These are phyloP conservation scores for Paraleonurus japonicus DNA, from an alignment of 257 asterid species.

Conservation along the genomic window DNA sequence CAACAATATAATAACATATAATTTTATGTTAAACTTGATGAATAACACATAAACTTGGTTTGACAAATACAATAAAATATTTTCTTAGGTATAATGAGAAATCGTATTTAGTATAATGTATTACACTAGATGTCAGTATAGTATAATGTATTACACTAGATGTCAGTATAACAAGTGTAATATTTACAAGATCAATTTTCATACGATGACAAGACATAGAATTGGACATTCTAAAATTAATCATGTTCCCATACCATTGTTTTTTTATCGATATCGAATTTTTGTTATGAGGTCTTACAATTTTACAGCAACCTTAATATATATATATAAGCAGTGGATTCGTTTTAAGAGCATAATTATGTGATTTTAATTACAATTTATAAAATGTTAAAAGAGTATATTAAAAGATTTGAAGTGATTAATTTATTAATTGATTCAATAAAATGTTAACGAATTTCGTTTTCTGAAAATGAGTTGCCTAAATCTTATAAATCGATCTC, in stretches of 20 bases:
- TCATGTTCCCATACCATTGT: neutral
- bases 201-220: no score
- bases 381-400: neutral
- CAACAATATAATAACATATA: no score
- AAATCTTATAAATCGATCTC: neutral
- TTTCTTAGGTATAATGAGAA: no score
- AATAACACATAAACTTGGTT: no score
- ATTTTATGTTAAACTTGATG: no score
- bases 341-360: neutral
- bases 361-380: neutral
- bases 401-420: neutral
- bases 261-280: no score
- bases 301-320: neutral
- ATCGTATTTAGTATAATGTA: neutral
- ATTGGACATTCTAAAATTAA: neutral
- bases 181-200: neutral
- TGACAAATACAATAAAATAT: no score
- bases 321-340: neutral
- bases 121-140: neutral
- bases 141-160: no score
- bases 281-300: neutral
- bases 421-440: neutral
- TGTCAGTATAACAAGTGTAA: no score
- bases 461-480: no score
- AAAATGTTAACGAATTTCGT: no score